A percentile compares a stretch with the other conserved stretches of the same genome.
Conservation (phyloP, 1,284 basidiomycete species). For the Trichosporon sp. region DNA sequence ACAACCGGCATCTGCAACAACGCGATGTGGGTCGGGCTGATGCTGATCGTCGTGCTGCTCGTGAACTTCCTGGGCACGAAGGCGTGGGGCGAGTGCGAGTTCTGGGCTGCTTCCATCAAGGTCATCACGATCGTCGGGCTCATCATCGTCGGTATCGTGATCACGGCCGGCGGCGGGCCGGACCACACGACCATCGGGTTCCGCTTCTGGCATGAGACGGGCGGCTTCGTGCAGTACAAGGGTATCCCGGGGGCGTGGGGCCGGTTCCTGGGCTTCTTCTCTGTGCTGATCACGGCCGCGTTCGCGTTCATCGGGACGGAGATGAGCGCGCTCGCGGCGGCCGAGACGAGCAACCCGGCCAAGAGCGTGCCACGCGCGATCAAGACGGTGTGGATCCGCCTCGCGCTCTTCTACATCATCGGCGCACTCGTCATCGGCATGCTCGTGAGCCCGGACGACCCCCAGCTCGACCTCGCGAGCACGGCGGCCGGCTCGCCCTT, state of each 20-base stretch:
- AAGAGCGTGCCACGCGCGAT: conserved; percentile 72
- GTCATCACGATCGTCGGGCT: conserved; percentile 64
- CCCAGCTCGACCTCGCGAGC: conserved; percentile 55
- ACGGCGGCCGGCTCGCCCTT: conserved; percentile 73
- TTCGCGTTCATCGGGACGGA: conserved; percentile 34
- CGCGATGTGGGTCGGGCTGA: conserved; percentile 38
- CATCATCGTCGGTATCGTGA: conserved; percentile 59
- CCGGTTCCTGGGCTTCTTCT: conserved; percentile 29
- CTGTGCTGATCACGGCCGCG: conserved; percentile 13
- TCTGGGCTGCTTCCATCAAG: conserved; percentile 63
- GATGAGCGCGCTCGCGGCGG: conserved; percentile 50
- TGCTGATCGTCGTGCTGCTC: conserved; percentile 56
- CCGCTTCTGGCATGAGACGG: conserved; percentile 52
- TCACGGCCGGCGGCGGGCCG: conserved; percentile 54
- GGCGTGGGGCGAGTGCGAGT: conserved; percentile 48
- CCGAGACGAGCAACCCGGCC: conserved; percentile 58
- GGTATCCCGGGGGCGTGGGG: conserved; percentile 52
- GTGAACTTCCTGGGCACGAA: conserved; percentile 43
- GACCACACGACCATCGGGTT: conserved; percentile 48
- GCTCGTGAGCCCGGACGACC: conserved; percentile 65
- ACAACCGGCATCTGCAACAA: conserved; percentile 47
- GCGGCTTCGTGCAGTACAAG: conserved; percentile 48
- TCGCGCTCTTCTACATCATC: conserved; percentile 59
- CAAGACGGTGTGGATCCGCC: conserved; percentile 68
- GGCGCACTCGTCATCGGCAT: conserved; percentile 63